A percentile compares a stretch with the other conserved stretches of the same genome.
These are phyloP conservation scores for Pseudocercospora cruenta DNA, from an alignment of 2,329 filamentous ascomycete species.

Conservation along the genomic window DNA sequence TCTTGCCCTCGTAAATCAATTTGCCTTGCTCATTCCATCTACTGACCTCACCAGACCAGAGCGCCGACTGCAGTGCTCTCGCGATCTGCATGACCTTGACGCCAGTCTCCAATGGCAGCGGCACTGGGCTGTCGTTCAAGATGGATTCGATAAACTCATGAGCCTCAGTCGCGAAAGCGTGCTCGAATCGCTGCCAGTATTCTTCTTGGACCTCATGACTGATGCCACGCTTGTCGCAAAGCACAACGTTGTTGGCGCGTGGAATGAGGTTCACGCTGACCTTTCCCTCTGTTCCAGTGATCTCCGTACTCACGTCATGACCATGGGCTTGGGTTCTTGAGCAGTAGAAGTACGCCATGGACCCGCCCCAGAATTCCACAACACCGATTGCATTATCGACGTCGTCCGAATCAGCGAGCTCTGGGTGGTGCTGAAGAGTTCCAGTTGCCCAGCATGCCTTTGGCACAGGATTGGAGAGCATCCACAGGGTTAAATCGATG, in stretches of 20 bases:
- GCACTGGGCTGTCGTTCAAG: conserved; percentile 43
- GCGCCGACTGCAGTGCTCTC: conserved; percentile 58
- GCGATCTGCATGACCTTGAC: conserved; percentile 45
- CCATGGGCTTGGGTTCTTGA: conserved; percentile 49
- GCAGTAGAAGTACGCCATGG: conserved; percentile 51
- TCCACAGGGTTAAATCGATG: conserved; percentile 49
- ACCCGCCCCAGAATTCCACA: conserved; percentile 50
- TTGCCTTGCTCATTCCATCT: conserved; percentile 40
- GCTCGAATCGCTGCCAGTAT: conserved; percentile 47
- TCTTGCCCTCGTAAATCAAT: conserved; percentile 14
- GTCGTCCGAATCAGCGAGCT: conserved; percentile 45
- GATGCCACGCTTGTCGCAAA: conserved; percentile 41
- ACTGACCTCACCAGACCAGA: conserved; percentile 60
- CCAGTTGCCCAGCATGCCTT: conserved; percentile 39
- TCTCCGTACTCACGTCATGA: conserved; percentile 49
- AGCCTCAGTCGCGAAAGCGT: conserved; percentile 46
- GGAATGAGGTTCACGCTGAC: conserved; percentile 41
- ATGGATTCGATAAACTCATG: conserved; percentile 45
- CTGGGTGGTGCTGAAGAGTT: conserved; percentile 41
- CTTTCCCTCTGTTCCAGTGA: conserved; percentile 39
- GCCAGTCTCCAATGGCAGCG: conserved; percentile 41
- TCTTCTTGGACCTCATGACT: conserved; percentile 43
- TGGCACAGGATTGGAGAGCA: conserved; percentile 43
- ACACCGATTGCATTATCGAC: conserved; percentile 51
- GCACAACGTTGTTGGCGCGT: conserved; percentile 39